These are phyloP conservation scores for Corymbia citriodora DNA, from an alignment of 441 rosid genomes.

Conservation along the genomic window DNA sequence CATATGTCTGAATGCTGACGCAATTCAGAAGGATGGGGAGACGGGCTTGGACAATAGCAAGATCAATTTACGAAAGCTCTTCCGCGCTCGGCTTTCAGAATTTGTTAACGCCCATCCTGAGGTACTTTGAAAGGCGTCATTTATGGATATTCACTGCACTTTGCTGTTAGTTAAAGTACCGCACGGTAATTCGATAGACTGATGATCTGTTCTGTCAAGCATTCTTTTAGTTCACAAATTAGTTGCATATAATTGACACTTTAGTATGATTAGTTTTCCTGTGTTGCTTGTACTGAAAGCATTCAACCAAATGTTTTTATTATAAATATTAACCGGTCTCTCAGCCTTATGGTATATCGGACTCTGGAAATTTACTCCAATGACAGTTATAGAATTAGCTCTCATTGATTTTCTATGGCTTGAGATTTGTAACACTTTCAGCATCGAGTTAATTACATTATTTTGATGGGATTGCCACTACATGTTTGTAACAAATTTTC, in stretches of 20 bases:
- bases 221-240: background rate
- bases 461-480: background rate
- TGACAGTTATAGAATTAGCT: background rate
- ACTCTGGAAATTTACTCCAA: background rate
- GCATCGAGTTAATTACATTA: background rate
- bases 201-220: background rate
- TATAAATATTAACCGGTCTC: background rate
- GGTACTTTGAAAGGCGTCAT: conserved; percentile 26
- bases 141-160: background rate
- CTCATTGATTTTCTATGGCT: background rate
- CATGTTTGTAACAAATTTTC: background rate
- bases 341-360: background rate
- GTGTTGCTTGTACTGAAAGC: background rate
- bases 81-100: conserved; percentile 46
- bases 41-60: conserved; percentile 32
- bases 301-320: background rate
- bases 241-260: background rate
- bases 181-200: background rate
- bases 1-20: conserved; percentile 45
- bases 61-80: conserved; percentile 43
- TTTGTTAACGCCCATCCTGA: conserved; percentile 55
- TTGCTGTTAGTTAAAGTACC: background rate
- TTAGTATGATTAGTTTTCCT: background rate
- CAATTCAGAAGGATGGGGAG: conserved; percentile 26
- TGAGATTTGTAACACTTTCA: background rate